Evolutionary conservation across 495 filamentous ascomycete genomes (phyloP).

Genomic region (Trichoderma reesei): DNA sequence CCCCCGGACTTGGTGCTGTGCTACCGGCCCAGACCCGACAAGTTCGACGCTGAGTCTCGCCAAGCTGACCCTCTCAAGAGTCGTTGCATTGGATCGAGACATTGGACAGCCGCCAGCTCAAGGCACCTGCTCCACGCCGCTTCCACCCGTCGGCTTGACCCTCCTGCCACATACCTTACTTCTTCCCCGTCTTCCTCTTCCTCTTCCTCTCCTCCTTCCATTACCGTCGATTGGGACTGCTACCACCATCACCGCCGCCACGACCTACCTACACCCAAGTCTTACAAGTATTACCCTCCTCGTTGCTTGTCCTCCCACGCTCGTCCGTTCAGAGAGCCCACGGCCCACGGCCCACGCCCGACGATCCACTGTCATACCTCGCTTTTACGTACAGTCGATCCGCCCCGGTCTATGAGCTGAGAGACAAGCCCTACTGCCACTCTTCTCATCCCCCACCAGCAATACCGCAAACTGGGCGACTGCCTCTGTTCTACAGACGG

Average conservation of each 20-base stretch:
- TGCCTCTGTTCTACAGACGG: slow-evolving; percentile 2
- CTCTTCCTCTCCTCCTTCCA: too few relatives aligned
- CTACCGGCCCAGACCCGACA: slow-evolving; percentile 6
- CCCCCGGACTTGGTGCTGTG: not conserved
- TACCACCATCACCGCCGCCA: too few relatives aligned
- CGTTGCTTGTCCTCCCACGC: slow-evolving; percentile 4
- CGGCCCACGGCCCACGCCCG: not conserved
- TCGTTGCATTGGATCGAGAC: too few relatives aligned
- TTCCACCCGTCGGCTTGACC: not conserved
- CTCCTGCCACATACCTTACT: too few relatives aligned
- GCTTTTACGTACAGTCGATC: slow-evolving; percentile 5
- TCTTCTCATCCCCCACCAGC: not conserved
- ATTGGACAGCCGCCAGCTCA: too few relatives aligned
- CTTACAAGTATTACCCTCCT: not conserved
- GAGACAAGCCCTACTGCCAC: slow-evolving; percentile 6
- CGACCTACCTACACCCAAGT: too few relatives aligned
- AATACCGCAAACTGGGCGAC: not conserved
- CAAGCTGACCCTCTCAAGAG: not conserved
- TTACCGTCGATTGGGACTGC: too few relatives aligned
- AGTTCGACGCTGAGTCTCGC: not conserved
- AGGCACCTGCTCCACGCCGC: not conserved
- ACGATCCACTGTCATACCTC: slow-evolving; percentile 4
- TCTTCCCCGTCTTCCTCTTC: too few relatives aligned
- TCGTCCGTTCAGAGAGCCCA: not conserved
- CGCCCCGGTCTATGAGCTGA: slow-evolving; percentile 4